phyloP scores from a whole-genome alignment of 169 alveolate genomes.

The Plasmodium coatneyi region DNA sequence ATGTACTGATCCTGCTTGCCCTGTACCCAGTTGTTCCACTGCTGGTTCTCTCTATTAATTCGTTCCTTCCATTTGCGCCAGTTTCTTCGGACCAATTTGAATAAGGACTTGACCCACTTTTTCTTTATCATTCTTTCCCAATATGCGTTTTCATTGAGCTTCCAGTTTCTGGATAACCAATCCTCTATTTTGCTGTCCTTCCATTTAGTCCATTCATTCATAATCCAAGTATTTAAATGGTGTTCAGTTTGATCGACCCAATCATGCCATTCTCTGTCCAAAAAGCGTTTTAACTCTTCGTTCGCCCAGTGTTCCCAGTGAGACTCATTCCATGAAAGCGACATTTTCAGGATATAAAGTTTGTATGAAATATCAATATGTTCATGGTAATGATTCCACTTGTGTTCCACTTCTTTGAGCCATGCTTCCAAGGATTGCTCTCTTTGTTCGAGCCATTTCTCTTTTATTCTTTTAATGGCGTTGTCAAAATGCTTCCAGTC shows the following conservation, averaged over 20 bases:
- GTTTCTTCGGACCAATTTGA: not conserved
- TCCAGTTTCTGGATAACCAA: conserved; percentile 27
- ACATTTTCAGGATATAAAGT: not conserved
- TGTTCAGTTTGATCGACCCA: conserved; percentile 15
- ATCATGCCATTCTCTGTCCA: not conserved
- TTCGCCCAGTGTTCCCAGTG: conserved; percentile 23
- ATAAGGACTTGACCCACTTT: not conserved
- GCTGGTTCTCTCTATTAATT: not conserved
- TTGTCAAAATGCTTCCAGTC: not conserved
- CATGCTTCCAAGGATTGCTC: not conserved
- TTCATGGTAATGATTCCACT: conserved; percentile 18
- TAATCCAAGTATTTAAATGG: not conserved
- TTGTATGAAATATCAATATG: conserved; percentile 10
- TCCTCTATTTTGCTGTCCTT: not conserved
- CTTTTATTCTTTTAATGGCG: not conserved
- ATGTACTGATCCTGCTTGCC: not conserved
- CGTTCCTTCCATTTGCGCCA: conserved; percentile 7
- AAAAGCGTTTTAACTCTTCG: not conserved
- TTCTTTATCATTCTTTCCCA: conserved; percentile 7
- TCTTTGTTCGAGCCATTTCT: not conserved
- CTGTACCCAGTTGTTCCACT: conserved; percentile 4
- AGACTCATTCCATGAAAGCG: not conserved
- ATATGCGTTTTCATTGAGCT: not conserved
- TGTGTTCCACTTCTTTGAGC: not conserved
- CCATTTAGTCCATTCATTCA: conserved; percentile 13